A percentile compares a stretch with the other conserved stretches of the same genome.
Evolutionary conservation across 257 asterid species (phyloP).

Genomic region (Capsicum pubescens): DNA sequence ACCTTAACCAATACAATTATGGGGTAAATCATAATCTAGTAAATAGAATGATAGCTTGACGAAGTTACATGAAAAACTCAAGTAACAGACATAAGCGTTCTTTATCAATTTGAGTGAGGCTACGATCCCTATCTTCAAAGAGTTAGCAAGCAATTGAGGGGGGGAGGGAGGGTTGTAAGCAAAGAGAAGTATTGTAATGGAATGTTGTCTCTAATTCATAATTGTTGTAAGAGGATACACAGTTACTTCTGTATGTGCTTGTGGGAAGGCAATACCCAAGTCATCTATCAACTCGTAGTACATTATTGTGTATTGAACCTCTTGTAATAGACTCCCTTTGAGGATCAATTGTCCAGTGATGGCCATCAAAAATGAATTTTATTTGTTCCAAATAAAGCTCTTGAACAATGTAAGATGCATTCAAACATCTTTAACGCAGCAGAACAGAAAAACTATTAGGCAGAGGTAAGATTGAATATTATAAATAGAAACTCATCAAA

Average conservation of each 20-base stretch:
- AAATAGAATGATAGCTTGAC: not conserved
- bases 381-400: slow-evolving; percentile 51
- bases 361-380: slow-evolving; percentile 78
- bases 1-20: not conserved
- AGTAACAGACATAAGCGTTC: not conserved
- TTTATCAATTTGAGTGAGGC: not conserved
- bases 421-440: not conserved
- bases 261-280: not conserved
- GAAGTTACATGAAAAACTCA: not conserved
- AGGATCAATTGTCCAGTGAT: slow-evolving; percentile 71
- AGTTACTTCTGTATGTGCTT: slow-evolving; percentile 16
- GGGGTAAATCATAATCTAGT: not conserved
- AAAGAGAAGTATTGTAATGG: not conserved
- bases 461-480: not conserved
- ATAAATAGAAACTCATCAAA: not conserved
- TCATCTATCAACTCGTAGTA: slow-evolving; percentile 79
- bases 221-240: not conserved
- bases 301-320: slow-evolving; percentile 68
- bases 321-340: slow-evolving; percentile 58
- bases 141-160: not conserved
- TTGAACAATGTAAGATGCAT: slow-evolving; percentile 17
- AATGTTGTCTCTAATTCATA: not conserved
- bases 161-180: not conserved
- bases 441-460: not conserved
- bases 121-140: not conserved